Evolutionary conservation across 1,284 basidiomycete genomes (phyloP).

Genomic region (Neonothopanus nambi): DNA sequence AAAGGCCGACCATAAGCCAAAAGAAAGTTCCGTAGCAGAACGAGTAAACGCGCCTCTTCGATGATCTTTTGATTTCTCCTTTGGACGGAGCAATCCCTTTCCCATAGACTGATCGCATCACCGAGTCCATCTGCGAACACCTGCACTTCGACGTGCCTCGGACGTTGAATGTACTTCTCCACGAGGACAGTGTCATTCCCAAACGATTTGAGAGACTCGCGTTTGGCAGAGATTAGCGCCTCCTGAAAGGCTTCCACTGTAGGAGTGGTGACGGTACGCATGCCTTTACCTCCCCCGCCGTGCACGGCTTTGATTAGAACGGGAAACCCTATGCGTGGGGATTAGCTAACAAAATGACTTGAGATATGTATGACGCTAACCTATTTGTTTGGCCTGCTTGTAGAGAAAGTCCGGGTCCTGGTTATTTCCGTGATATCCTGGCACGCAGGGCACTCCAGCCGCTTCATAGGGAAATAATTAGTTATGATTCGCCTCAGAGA

Average conservation of each 20-base stretch:
- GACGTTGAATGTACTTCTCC: slow-evolving; percentile 84
- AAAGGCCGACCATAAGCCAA: slow-evolving; percentile 6
- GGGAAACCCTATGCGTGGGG: slow-evolving; percentile 57
- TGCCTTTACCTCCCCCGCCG: slow-evolving; percentile 96
- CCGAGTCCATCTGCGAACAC: slow-evolving; percentile 83
- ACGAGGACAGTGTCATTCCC: slow-evolving; percentile 85
- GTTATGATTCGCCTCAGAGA: not conserved
- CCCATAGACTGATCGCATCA: slow-evolving; percentile 85
- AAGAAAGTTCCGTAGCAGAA: not conserved
- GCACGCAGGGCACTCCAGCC: slow-evolving; percentile 92
- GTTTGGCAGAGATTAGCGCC: slow-evolving; percentile 80
- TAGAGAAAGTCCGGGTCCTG: slow-evolving; percentile 71
- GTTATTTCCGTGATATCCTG: slow-evolving; percentile 82
- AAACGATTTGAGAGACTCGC: slow-evolving; percentile 86
- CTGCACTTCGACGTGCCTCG: slow-evolving; percentile 88
- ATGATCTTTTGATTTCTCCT: slow-evolving; percentile 94
- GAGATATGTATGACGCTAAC: slow-evolving; percentile 32
- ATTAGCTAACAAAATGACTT: not conserved
- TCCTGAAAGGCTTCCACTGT: slow-evolving; percentile 68
- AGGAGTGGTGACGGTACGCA: slow-evolving; percentile 86
- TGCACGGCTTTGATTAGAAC: slow-evolving; percentile 95
- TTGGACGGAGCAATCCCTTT: slow-evolving; percentile 94
- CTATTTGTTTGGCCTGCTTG: slow-evolving; percentile 73
- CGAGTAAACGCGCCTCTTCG: slow-evolving; percentile 61
- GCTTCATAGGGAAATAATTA: slow-evolving; percentile 36